These are phyloP conservation scores for Puccinia polysora DNA, from an alignment of 1,284 basidiomycete species.

Conservation along the genomic window DNA sequence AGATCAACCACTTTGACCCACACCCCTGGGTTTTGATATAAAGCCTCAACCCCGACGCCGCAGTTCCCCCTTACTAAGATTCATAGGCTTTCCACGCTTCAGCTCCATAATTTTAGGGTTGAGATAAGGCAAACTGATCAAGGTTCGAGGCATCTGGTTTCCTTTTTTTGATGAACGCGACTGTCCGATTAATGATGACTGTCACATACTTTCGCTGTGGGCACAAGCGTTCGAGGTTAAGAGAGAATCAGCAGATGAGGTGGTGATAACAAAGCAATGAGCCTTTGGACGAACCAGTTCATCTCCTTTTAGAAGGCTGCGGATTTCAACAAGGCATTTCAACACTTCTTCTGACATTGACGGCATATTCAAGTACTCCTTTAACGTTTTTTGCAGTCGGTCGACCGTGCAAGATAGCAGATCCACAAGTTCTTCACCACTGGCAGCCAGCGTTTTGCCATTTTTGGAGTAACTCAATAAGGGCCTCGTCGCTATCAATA, in stretches of 20 bases:
- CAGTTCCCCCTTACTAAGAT: too few species aligned
- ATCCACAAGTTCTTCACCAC: conserved; percentile 31
- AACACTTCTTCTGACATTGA: conserved; percentile 33
- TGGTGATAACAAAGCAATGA: not conserved
- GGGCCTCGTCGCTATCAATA: conserved; percentile 16
- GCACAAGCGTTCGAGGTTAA: not conserved
- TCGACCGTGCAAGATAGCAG: conserved; percentile 11
- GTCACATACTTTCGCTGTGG: conserved; percentile 30
- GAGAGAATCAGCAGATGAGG: not conserved
- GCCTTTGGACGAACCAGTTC: conserved; percentile 19
- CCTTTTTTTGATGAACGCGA: conserved; percentile 2
- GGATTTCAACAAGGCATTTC: conserved; percentile 33
- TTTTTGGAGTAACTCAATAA: conserved; percentile 11
- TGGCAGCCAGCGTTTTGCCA: not conserved
- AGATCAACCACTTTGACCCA: too few species aligned
- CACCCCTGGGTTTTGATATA: too few species aligned
- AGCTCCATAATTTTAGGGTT: not conserved
- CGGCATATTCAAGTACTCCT: not conserved
- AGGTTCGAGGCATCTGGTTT: conserved; percentile 15
- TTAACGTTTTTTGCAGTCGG: conserved; percentile 33
- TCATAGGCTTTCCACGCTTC: too few species aligned
- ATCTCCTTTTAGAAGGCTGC: conserved; percentile 13
- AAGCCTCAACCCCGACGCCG: too few species aligned
- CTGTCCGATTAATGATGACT: conserved; percentile 3
- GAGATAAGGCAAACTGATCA: conserved; percentile 14